Evolutionary conservation across 1,284 basidiomycete genomes (phyloP).

Genomic region (Irpex sp.): DNA sequence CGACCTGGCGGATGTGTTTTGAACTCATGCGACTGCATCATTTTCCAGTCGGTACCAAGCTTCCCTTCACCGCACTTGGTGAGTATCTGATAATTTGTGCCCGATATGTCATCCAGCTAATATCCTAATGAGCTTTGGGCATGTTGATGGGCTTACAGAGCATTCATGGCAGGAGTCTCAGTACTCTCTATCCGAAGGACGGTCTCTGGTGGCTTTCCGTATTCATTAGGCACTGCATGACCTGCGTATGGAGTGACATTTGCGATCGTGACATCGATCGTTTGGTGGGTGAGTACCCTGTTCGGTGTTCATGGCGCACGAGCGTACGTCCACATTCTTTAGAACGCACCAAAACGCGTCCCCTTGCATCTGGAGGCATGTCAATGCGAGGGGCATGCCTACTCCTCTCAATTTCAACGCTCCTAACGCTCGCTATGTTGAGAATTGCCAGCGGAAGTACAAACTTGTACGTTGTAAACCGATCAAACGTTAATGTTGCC

Average conservation of each 20-base stretch:
- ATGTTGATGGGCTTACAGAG: not conserved
- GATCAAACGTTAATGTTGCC: no score
- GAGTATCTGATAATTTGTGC: not conserved
- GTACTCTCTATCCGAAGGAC: not conserved
- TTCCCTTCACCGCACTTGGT: not conserved
- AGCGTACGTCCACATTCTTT: no score
- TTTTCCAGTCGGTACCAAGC: not conserved
- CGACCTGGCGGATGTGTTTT: not conserved
- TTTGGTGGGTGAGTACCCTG: slow-evolving; percentile 26
- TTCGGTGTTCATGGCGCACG: no score
- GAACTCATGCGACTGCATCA: not conserved
- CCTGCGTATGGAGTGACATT: slow-evolving; percentile 29
- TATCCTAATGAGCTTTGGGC: not conserved
- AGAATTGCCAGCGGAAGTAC: not conserved
- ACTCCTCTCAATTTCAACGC: not conserved
- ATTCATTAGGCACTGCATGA: not conserved
- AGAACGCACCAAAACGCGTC: slow-evolving; percentile 9
- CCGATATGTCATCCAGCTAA: not conserved
- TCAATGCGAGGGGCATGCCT: slow-evolving; percentile 1
- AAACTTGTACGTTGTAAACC: not conserved
- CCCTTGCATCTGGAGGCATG: slow-evolving; percentile 9
- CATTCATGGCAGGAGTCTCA: not conserved
- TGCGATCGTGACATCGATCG: slow-evolving; percentile 30
- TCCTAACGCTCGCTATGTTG: not conserved
- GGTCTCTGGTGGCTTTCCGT: not conserved